These are phyloP conservation scores for Chlamydomonas sp. DNA, from an alignment of 139 green algal genomes.

Conservation along the genomic window DNA sequence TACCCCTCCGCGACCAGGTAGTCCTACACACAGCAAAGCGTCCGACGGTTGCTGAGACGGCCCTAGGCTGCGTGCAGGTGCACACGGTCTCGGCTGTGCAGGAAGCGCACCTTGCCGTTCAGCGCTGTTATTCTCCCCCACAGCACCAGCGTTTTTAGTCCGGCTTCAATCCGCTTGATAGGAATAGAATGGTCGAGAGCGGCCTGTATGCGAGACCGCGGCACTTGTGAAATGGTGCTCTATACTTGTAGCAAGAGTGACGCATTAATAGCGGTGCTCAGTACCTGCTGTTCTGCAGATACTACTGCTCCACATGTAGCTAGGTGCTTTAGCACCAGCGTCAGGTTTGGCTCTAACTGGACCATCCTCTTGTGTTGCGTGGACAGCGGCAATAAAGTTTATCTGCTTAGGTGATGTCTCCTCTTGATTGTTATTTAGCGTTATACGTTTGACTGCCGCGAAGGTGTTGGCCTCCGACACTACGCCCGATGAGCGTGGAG, in stretches of 20 bases:
- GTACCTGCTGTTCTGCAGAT: conserved; percentile 64
- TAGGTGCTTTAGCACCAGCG: conserved; percentile 72
- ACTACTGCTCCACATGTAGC: conserved; percentile 68
- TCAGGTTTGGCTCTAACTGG: conserved; percentile 63
- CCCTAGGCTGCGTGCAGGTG: background rate
- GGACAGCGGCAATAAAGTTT: too few relatives aligned
- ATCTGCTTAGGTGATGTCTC: too few relatives aligned
- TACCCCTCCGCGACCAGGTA: conserved; percentile 77
- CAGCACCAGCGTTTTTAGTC: conserved; percentile 61
- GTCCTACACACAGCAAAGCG: conserved; percentile 49
- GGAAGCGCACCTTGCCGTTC: conserved; percentile 71
- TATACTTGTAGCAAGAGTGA: background rate
- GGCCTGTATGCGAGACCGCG: conserved; percentile 52
- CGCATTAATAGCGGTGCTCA: background rate
- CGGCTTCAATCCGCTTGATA: conserved; percentile 72
- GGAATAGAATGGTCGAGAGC: conserved; percentile 70
- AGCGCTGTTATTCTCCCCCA: conserved; percentile 68
- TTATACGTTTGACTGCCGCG: too few relatives aligned
- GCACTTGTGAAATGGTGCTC: background rate
- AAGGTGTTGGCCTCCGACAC: too few relatives aligned
- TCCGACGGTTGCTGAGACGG: background rate
- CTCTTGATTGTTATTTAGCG: too few relatives aligned
- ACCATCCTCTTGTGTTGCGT: conserved; percentile 52
- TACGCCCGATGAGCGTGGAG: too few relatives aligned
- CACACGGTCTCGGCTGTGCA: background rate